Conservation (phyloP, 768 basidiomycete species). For the Agaricus subrufescens region DNA sequence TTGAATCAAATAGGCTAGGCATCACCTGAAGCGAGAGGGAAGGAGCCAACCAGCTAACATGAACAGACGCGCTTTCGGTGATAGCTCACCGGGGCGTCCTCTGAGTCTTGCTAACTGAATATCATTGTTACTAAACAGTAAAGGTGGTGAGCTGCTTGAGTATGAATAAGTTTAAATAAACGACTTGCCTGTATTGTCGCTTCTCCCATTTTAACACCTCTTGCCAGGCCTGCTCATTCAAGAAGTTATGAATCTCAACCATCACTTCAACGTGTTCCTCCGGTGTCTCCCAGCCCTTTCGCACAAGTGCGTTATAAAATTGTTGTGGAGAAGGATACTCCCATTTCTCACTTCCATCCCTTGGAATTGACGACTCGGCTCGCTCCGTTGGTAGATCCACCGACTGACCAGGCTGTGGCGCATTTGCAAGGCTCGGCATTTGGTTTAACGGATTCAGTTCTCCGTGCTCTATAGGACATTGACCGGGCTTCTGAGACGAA, state of each 20-base stretch:
- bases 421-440: constrained; percentile 82
- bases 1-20: constrained; percentile 9
- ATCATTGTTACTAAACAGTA: constrained; percentile 48
- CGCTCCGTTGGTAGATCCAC: constrained; percentile 67
- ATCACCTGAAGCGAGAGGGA: constrained; percentile 87
- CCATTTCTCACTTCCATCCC: constrained; percentile 60
- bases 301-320: constrained; percentile 93
- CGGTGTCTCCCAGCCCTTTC: constrained; percentile 97
- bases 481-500: constrained; percentile 29
- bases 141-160: not conserved
- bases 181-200: constrained; percentile 52
- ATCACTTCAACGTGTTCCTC: constrained; percentile 95
- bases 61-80: constrained; percentile 89
- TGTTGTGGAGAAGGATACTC: constrained; percentile 98
- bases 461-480: constrained; percentile 63
- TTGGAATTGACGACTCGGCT: constrained; percentile 81
- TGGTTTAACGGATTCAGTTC: constrained; percentile 73
- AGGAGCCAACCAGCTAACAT: constrained; percentile 86
- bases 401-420: constrained; percentile 52
- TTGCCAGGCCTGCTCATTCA: constrained; percentile 95
- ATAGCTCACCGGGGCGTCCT: constrained; percentile 88
- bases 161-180: not conserved
- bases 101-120: constrained; percentile 79
- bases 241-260: constrained; percentile 97
- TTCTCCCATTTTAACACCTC: constrained; percentile 95